phyloP scores from a whole-genome alignment of 139 green algal genomes.

The Chlamydomonas asymmetrica region DNA sequence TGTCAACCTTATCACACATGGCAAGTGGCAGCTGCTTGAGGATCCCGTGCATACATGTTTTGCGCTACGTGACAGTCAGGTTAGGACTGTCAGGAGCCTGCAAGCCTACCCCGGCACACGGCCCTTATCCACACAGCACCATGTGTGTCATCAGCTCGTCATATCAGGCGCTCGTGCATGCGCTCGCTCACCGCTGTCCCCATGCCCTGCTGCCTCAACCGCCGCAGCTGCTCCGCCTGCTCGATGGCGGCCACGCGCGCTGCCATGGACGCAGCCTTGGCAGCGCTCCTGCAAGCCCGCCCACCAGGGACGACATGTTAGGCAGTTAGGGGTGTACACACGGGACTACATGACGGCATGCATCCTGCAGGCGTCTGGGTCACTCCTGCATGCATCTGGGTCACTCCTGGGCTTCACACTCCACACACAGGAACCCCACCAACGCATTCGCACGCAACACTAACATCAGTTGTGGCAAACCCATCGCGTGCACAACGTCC shows the following conservation, averaged over 20 bases:
- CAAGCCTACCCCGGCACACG: no score
- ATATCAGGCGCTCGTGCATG: no score
- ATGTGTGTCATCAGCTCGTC: no score
- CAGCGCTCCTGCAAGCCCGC: constrained; percentile 25
- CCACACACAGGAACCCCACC: background rate
- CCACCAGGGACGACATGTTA: background rate
- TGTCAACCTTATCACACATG: no score
- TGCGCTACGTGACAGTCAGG: no score
- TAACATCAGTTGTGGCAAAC: background rate
- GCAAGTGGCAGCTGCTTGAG: no score
- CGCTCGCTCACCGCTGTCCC: constrained; percentile 32
- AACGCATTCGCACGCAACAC: background rate
- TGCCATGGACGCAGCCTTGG: constrained; percentile 17
- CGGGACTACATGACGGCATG: background rate
- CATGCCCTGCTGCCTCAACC: constrained; percentile 39
- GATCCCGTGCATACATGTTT: no score
- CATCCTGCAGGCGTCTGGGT: background rate
- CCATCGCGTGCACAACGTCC: background rate
- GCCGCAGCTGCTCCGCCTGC: constrained; percentile 47
- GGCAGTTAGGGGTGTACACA: background rate
- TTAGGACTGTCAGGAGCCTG: no score
- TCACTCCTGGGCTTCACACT: background rate
- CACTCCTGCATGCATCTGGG: no score
- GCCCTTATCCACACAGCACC: no score
- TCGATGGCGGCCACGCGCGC: constrained; percentile 41